Evolutionary conservation across 2,329 filamentous ascomycete genomes (phyloP).

Genomic region (Exophiala xenobiotica): DNA sequence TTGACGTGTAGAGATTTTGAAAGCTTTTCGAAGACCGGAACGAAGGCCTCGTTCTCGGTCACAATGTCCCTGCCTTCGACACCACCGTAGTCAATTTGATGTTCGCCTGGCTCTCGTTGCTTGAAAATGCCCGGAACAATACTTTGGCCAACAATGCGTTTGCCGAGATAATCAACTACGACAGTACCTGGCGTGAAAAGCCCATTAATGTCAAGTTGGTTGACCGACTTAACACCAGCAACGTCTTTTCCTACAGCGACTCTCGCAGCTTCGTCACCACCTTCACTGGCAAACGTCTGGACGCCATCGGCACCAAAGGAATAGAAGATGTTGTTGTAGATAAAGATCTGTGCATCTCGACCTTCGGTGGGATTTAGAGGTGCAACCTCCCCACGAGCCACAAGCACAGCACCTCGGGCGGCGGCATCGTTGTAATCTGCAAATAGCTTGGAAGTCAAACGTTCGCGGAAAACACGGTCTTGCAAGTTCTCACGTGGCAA

Average conservation of each 20-base stretch:
- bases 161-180: constrained; percentile 94
- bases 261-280: constrained; percentile 91
- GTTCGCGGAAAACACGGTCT: constrained; percentile 92
- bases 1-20: constrained; percentile 90
- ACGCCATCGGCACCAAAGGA: constrained; percentile 97
- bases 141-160: constrained; percentile 94
- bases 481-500: constrained; percentile 91
- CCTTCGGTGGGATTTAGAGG: constrained; percentile 93
- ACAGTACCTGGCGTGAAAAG: constrained; percentile 95
- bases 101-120: constrained; percentile 93
- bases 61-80: constrained; percentile 97
- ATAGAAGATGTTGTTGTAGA: constrained; percentile 99
- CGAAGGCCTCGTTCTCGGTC: constrained; percentile 84
- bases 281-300: constrained; percentile 93
- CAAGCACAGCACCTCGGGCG: constrained; percentile 83
- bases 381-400: constrained; percentile 87
- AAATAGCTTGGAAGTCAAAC: constrained; percentile 90
- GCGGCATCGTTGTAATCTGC: constrained; percentile 97
- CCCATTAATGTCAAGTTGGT: constrained; percentile 92
- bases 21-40: constrained; percentile 79
- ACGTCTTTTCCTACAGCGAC: constrained; percentile 97
- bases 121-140: constrained; percentile 99
- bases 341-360: constrained; percentile 93
- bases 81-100: constrained; percentile 97
- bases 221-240: constrained; percentile 87